A percentile compares a stretch with the other conserved stretches of the same genome.
These are phyloP conservation scores for Phalaenopsis aphrodite DNA, from an alignment of 106 monocot genomes.

Conservation along the genomic window DNA sequence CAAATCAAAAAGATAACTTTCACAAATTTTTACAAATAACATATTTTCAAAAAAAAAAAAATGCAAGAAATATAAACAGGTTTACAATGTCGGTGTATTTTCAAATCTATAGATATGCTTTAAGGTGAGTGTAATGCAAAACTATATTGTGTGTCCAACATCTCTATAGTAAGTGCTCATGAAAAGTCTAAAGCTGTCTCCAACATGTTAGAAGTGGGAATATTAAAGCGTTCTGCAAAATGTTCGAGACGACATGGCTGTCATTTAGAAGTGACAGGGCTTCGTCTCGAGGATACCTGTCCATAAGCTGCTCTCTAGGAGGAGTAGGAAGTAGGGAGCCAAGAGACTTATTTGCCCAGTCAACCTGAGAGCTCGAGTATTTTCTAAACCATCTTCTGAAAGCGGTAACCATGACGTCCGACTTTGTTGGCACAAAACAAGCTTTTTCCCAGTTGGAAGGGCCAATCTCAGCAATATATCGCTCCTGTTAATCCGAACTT, in stretches of 20 bases:
- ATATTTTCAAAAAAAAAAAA: too few relatives aligned
- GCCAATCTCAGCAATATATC: conserved; percentile 55
- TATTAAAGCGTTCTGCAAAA: not conserved
- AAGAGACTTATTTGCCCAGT: conserved; percentile 42
- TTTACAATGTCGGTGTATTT: too few relatives aligned
- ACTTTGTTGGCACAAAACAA: conserved; percentile 89
- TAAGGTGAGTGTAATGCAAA: too few relatives aligned
- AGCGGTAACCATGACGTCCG: conserved; percentile 65
- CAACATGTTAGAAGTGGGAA: not conserved
- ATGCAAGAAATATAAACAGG: too few relatives aligned
- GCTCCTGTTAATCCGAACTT: conserved; percentile 41
- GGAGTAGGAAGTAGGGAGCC: conserved; percentile 56
- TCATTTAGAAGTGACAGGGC: not conserved
- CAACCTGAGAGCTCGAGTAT: conserved; percentile 48
- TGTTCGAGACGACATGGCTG: not conserved
- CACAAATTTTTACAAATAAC: too few relatives aligned
- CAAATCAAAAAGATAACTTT: not conserved
- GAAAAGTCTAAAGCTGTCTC: not conserved
- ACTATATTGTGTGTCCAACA: too few relatives aligned
- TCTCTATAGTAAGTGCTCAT: not conserved
- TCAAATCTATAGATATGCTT: too few relatives aligned
- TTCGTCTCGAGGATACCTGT: conserved; percentile 38
- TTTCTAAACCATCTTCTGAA: conserved; percentile 88
- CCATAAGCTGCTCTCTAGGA: conserved; percentile 79
- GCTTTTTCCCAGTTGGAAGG: conserved; percentile 73